phyloP scores from a whole-genome alignment of 2,329 filamentous ascomycete species.

The Colletotrichum horii region DNA sequence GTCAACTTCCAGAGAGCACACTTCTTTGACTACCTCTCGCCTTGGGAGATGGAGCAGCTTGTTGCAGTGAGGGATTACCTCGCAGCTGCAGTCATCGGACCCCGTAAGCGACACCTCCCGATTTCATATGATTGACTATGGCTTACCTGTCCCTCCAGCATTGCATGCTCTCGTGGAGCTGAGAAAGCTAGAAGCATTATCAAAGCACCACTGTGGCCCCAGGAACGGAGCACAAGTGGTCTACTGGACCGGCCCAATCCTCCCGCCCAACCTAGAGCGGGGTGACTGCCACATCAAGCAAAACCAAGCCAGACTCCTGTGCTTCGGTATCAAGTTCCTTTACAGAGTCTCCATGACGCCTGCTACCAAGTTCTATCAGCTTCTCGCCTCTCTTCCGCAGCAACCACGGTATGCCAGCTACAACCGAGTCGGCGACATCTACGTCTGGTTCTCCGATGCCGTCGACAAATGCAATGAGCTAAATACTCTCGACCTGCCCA shows the following conservation, averaged over 20 bases:
- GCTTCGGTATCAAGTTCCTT: constrained; percentile 15
- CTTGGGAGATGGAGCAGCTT: constrained; percentile 15
- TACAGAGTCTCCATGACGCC: background rate
- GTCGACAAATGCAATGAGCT: constrained; percentile 4
- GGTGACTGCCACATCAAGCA: constrained; percentile 14
- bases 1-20: constrained; percentile 13
- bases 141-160: background rate
- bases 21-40: constrained; percentile 12
- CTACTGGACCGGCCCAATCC: constrained; percentile 3
- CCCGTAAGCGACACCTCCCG: background rate
- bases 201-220: constrained; percentile 6
- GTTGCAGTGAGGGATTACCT: background rate
- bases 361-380: background rate
- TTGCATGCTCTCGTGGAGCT: constrained; percentile 8
- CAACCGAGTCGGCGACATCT: constrained; percentile 9
- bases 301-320: constrained; percentile 8
- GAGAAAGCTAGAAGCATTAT: background rate
- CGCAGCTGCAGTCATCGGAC: constrained; percentile 4
- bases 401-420: constrained; percentile 14
- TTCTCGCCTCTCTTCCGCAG: background rate
- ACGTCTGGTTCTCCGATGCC: constrained; percentile 12
- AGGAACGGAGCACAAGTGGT: background rate
- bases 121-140: background rate
- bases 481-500: background rate
- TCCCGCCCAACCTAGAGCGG: constrained; percentile 6